Conservation (phyloP, 116 monocot genomes). For the Dioscorea cayenensis region DNA sequence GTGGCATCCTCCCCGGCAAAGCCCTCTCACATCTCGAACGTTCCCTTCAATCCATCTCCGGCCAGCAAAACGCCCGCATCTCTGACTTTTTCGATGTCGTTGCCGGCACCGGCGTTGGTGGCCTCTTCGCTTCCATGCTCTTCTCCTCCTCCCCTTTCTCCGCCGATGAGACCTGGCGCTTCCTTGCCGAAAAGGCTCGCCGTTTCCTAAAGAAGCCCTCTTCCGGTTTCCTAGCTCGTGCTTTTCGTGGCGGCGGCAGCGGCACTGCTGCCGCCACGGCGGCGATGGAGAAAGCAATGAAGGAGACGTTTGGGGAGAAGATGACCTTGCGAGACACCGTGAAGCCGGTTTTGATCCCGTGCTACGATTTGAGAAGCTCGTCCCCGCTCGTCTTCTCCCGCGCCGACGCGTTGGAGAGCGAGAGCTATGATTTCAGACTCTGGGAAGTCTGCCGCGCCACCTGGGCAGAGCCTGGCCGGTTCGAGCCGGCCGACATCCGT, state of each 20-base stretch:
- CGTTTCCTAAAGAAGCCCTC: slow-evolving; percentile 24
- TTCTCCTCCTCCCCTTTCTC: slow-evolving; percentile 53
- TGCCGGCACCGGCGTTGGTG: slow-evolving; percentile 83
- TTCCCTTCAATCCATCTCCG: slow-evolving; percentile 48
- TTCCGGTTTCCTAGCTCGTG: slow-evolving; percentile 10
- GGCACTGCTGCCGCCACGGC: slow-evolving; percentile 13
- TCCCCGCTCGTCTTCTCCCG: slow-evolving; percentile 86
- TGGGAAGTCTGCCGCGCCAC: slow-evolving; percentile 88
- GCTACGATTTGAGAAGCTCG: slow-evolving; percentile 70
- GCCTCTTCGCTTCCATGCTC: slow-evolving; percentile 80
- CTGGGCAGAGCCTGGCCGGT: slow-evolving; percentile 72
- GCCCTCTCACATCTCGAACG: slow-evolving; percentile 64
- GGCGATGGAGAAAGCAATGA: slow-evolving; percentile 49
- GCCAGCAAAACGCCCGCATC: slow-evolving; percentile 56
- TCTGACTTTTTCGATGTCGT: slow-evolving; percentile 82
- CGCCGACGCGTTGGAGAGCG: slow-evolving; percentile 71
- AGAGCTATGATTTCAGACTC: slow-evolving; percentile 76
- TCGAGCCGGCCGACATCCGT: slow-evolving; percentile 54
- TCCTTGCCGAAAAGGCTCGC: slow-evolving; percentile 50
- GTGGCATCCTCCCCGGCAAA: slow-evolving; percentile 48
- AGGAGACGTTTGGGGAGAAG: slow-evolving; percentile 48
- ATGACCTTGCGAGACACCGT: slow-evolving; percentile 57
- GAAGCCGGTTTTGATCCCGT: slow-evolving; percentile 80
- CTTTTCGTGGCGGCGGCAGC: slow-evolving; percentile 8
- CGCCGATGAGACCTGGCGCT: slow-evolving; percentile 71